Base-by-base conservation (phyloP, 768 basidiomycete genomes). In the Lentinula sp. region DNA sequence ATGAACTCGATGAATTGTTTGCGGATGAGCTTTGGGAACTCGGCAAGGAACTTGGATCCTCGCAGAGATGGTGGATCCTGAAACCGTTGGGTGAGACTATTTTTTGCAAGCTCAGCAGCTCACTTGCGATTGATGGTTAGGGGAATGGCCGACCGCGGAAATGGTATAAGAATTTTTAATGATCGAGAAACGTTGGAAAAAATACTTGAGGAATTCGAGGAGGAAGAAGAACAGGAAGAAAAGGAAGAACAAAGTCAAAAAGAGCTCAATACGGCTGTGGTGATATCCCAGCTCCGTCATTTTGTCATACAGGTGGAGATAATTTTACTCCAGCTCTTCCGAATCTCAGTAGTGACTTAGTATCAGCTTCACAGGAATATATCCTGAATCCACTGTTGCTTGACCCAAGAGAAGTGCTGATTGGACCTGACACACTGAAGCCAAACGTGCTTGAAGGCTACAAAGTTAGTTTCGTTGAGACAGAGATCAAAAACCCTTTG, bases 1-100 rank as follows among this genome's bases (percentile, higher is more conserved):
- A 99, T 72, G 97, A 99, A 67, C 80, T 99, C 16, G 94, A 97
- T 62, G 97, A 98, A 73, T 77, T 93, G 74, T 90, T 95, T 84
- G 73, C 83, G 34, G 96, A 98, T 73, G 97, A 99, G 61, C 81
- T 98, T 37, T 98, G 87, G 81, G 95, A 97, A 54, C 82, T 98
- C 13, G 85, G 82, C 5, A 73, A 80, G 49, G 75, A 79, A 18
- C 79, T 97, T 34, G 80, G 86, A 21, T 70, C 70, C 35, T 69
- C 75, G 10, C 64, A 68, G 4, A 75, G 74, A 32, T 98, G 96
- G 96, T 98, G 88, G 83, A 96, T 99, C 63, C 75, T 99, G 56
- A 99, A 99, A 75, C 95, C 97, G 80, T 81, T 63, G 66, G 53
- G 42, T 63, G 28, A 39, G 4, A 43, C 35, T 6, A 58, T 16